Percentiles rank a stretch among this genome's conserved stretches.
These are phyloP conservation scores for Glycine soja DNA, from an alignment of 306 rosid species.

Conservation along the genomic window DNA sequence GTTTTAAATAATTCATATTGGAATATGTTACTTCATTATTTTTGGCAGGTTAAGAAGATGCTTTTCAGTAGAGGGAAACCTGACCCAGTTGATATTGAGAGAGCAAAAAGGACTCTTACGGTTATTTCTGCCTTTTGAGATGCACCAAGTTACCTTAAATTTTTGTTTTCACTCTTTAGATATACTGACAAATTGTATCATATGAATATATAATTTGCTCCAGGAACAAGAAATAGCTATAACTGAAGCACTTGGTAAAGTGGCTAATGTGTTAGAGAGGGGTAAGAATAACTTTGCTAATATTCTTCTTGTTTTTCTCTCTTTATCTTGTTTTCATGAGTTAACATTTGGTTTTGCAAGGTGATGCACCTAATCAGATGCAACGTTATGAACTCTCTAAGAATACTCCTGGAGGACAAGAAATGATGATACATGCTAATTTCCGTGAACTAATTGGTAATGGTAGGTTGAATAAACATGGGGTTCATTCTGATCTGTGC, in stretches of 20 bases:
- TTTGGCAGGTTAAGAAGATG: slow-evolving; percentile 51
- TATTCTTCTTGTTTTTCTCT: slow-evolving; percentile 17
- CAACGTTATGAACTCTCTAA: slow-evolving; percentile 1
- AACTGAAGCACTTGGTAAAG: slow-evolving; percentile 54
- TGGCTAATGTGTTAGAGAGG: slow-evolving; percentile 29
- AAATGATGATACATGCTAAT: slow-evolving; percentile 34
- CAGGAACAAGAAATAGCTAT: slow-evolving; percentile 57
- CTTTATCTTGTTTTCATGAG: slow-evolving; percentile 14
- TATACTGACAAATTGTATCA: slow-evolving; percentile 34
- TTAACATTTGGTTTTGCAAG: slow-evolving; percentile 36
- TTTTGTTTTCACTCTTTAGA: neutral
- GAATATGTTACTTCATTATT: neutral
- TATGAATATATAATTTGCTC: slow-evolving; percentile 36
- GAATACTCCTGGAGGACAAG: slow-evolving; percentile 36
- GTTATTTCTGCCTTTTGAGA: slow-evolving; percentile 43
- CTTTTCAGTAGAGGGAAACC: slow-evolving; percentile 44
- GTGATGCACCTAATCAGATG: slow-evolving; percentile 40
- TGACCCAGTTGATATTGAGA: slow-evolving; percentile 47
- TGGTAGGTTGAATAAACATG: slow-evolving; percentile 30
- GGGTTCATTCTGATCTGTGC: slow-evolving; percentile 30
- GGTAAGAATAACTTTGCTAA: slow-evolving; percentile 41
- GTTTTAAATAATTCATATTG: too few relatives aligned
- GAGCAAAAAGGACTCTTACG: slow-evolving; percentile 43
- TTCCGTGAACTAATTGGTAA: slow-evolving; percentile 8
- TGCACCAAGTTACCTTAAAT: slow-evolving; percentile 24